Evolutionary conservation across 768 basidiomycete genomes (phyloP), one percentile per base, ranked within the genome.

Genomic region (Cantharellus anzutake): DNA sequence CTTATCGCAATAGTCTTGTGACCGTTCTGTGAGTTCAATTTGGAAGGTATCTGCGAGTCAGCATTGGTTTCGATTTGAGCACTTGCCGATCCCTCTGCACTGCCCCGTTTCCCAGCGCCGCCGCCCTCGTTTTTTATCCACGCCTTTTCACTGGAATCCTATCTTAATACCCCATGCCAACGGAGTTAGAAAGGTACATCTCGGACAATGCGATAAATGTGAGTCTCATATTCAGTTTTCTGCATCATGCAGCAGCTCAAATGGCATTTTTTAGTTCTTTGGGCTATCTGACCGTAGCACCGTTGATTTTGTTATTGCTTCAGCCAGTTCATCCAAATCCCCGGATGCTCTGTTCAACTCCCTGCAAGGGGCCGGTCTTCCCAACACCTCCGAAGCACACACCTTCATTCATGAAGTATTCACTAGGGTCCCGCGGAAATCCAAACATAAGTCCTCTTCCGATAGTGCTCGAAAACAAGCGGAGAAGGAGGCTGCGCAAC

Each of bases 231-330:
- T 16, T 11, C 42, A 20, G 11, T 34, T 51, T 42, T 51, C 16
- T 5, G 4, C 40, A 42, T 48, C 44, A 48, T 48, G 11, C 44
- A 48, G 29, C 44, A 11, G 44, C 11, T 48, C 44, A 48, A 48
- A 48, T 48, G 35, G 11, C 35, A 14, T 55, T 37, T n/a, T 61
- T 11, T 64, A 89, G 86, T 78, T 91, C 65, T 84, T 93, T 65
- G 86, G 86, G 59, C 77, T 88, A 52, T 82, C 91, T 29, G 86
- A 94, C 71, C 76, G 77, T 63, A 88, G 80, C 64, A 87, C 85
- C 62, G 80, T 90, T 64, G 84, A 90, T 73, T 96, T 83, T 69
- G 83, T 96, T 41, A 74, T 88, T 69, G 88, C 88, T 56, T 82
- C 86, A 70, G 90, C 88, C n/a, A 81, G 84, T 2, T 82, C 84